These are phyloP conservation scores for Solanum piurae DNA, from an alignment of 257 asterid genomes.

Conservation along the genomic window DNA sequence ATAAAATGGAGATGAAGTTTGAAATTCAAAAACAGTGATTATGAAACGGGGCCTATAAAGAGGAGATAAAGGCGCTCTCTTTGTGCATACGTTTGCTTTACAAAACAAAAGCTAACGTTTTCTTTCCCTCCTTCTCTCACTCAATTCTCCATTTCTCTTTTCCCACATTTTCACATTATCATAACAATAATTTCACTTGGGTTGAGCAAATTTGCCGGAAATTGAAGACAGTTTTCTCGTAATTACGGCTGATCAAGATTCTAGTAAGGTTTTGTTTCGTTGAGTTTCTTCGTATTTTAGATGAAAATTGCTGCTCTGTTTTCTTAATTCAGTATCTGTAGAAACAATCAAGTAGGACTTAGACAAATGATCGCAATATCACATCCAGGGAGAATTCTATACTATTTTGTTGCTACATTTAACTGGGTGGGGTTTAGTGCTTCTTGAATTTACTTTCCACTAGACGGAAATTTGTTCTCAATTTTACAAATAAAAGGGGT, in stretches of 20 bases:
- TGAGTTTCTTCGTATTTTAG: background rate
- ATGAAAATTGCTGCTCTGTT: background rate
- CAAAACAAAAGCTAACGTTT: background rate
- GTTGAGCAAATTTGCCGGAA: background rate
- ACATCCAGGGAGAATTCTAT: background rate
- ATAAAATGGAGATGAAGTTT: slow-evolving; percentile 8
- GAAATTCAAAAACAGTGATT: slow-evolving; percentile 21
- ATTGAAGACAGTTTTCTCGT: background rate
- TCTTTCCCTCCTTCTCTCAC: background rate
- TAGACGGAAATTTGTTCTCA: background rate
- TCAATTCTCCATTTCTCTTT: background rate
- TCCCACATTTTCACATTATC: background rate
- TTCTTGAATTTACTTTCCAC: background rate
- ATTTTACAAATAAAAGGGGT: background rate
- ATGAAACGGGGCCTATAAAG: background rate
- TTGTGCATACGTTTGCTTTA: background rate
- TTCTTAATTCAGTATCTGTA: background rate
- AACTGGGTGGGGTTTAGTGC: background rate
- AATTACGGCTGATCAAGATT: background rate
- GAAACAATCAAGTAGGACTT: background rate
- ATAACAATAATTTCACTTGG: background rate
- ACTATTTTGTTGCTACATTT: background rate
- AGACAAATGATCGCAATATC: background rate
- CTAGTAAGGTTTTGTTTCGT: background rate
- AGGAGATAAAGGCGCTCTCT: background rate